phyloP scores from a whole-genome alignment of 768 basidiomycete genomes.

The Rhizopogon vulgaris region DNA sequence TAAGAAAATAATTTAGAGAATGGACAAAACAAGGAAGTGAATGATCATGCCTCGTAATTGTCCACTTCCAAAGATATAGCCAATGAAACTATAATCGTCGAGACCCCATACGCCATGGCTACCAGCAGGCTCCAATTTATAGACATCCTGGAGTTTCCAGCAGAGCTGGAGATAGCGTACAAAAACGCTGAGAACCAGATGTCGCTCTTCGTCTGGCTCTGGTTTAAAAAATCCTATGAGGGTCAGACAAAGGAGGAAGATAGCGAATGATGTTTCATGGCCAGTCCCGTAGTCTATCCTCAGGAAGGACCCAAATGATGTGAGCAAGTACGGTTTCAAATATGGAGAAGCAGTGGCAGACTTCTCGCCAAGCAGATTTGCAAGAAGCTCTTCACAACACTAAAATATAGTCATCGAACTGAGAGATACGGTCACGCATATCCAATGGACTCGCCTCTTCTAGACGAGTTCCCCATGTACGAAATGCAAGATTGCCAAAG shows the following conservation, averaged over 20 bases:
- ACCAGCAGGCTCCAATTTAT: constrained; percentile 91
- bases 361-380: constrained; percentile 39
- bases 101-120: constrained; percentile 98
- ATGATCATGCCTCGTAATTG: constrained; percentile 68
- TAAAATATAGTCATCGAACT: constrained; percentile 19
- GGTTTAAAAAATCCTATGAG: constrained; percentile 63
- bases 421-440: constrained; percentile 1
- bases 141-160: constrained; percentile 83
- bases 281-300: constrained; percentile 97
- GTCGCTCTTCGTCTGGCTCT: constrained; percentile 53
- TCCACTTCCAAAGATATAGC: constrained; percentile 87
- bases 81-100: constrained; percentile 86
- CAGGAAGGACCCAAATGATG: constrained; percentile 84
- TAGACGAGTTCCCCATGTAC: constrained; percentile 74
- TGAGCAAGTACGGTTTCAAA: constrained; percentile 70
- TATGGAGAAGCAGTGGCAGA: constrained; percentile 47
- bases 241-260: constrained; percentile 71
- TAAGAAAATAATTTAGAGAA: neutral
- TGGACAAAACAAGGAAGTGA: constrained; percentile 2
- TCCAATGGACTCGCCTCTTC: constrained; percentile 50
- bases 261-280: constrained; percentile 84
- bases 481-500: constrained; percentile 89
- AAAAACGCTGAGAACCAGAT: constrained; percentile 56
- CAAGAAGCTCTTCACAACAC: constrained; percentile 49
- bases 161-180: constrained; percentile 74